Percentiles rank a stretch among this genome's conserved stretches.
Evolutionary conservation across 148 eudicot genomes (phyloP).

Genomic region (Spergularia bocconei): DNA sequence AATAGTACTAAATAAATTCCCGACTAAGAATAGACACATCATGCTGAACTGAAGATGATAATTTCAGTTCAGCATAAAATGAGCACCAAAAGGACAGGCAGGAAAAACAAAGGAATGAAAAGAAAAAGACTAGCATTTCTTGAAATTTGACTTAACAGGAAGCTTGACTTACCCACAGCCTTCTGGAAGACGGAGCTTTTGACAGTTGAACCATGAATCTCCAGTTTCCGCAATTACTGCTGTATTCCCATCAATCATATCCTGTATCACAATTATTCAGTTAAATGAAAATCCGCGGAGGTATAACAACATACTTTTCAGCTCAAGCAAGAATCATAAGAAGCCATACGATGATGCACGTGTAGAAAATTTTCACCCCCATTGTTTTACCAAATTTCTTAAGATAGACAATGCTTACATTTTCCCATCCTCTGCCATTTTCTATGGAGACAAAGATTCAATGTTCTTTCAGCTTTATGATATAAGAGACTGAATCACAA

Average conservation of each 20-base stretch:
- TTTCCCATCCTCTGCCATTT: no score
- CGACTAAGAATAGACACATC: no score
- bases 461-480: background rate
- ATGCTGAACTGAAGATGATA: no score
- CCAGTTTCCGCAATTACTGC: conserved; percentile 81
- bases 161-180: conserved; percentile 61
- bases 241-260: conserved; percentile 60
- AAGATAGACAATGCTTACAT: no score
- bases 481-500: background rate
- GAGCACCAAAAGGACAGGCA: background rate
- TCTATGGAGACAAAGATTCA: background rate
- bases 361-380: no score
- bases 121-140: background rate
- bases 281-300: conserved; percentile 11
- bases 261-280: conserved; percentile 40
- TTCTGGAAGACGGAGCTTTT: conserved; percentile 71
- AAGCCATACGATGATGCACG: background rate
- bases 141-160: background rate
- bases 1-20: no score
- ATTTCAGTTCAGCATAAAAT: background rate
- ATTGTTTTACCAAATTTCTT: no score
- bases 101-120: background rate
- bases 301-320: background rate
- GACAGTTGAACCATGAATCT: conserved; percentile 87
- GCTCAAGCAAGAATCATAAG: background rate